Percentiles rank a stretch among this genome's conserved stretches.
Conservation (phyloP, 1,284 basidiomycete species). For the Ceratobasidium sp. region DNA sequence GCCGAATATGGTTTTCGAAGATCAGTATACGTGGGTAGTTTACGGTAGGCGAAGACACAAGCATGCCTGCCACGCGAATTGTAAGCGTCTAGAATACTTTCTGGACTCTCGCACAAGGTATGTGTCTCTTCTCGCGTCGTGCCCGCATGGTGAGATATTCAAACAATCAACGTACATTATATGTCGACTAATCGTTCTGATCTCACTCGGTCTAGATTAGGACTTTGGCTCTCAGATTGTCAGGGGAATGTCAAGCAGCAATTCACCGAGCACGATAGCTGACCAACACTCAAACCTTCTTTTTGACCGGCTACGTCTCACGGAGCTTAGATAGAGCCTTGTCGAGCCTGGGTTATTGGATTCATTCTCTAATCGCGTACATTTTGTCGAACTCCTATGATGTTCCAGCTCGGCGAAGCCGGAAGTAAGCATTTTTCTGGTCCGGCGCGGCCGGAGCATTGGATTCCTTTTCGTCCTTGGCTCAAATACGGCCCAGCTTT, state of each 20-base stretch:
- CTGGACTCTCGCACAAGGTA: neutral
- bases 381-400: too few species aligned
- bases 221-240: constrained; percentile 10
- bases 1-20: neutral
- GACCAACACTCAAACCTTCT: constrained; percentile 16
- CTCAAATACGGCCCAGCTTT: neutral
- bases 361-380: neutral
- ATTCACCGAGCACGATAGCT: constrained; percentile 19
- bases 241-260: constrained; percentile 20
- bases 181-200: neutral
- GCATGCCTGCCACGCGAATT: constrained; percentile 1
- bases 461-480: neutral
- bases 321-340: constrained; percentile 11
- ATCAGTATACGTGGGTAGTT: neutral
- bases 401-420: neutral
- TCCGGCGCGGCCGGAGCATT: constrained; percentile 18
- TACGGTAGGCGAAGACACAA: neutral
- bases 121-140: neutral
- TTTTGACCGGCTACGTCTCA: constrained; percentile 27
- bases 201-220: neutral
- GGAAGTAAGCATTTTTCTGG: constrained; percentile 1
- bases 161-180: neutral
- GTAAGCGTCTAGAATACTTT: neutral
- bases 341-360: neutral
- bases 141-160: neutral